These are phyloP conservation scores for Cyanidiococcus yangmingshanensis DNA, from an alignment of 23 red algal genomes.

Conservation along the genomic window DNA sequence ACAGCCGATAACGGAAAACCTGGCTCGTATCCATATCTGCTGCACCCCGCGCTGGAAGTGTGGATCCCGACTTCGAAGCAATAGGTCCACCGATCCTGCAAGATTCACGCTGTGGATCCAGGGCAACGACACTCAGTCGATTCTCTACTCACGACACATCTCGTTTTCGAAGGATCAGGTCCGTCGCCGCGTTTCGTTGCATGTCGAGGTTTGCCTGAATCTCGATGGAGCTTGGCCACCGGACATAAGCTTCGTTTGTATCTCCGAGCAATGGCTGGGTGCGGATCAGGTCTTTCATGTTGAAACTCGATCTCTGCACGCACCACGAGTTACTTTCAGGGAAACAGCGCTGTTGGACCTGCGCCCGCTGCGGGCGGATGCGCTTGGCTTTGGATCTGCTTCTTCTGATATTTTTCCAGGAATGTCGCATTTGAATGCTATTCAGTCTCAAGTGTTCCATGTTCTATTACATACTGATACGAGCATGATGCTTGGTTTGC, in stretches of 20 bases:
- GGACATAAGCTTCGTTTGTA: background rate
- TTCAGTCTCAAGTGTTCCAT: constrained; percentile 84
- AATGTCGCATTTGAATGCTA: constrained; percentile 34
- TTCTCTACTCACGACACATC: constrained; percentile 60
- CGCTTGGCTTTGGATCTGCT: constrained; percentile 11
- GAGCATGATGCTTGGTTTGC: constrained; percentile 55
- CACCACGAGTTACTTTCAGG: background rate
- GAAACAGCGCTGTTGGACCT: constrained; percentile 34
- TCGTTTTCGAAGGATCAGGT: constrained; percentile 40
- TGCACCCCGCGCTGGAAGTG: constrained; percentile 58
- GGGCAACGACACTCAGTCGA: constrained; percentile 50
- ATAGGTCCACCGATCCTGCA: background rate
- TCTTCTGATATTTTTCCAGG: constrained; percentile 20
- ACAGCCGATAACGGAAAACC: background rate
- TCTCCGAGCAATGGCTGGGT: constrained; percentile 62
- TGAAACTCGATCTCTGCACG: constrained; percentile 10
- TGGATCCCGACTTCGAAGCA: constrained; percentile 33
- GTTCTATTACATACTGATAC: constrained; percentile 53
- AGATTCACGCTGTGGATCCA: constrained; percentile 61
- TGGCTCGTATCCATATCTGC: constrained; percentile 25
- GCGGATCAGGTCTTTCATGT: constrained; percentile 37
- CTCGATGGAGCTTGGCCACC: background rate
- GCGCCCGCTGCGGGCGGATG: constrained; percentile 20
- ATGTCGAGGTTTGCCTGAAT: background rate
- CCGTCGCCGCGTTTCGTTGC: background rate